Base-by-base conservation (phyloP, 2,329 filamentous ascomycete species). In the Fulvia fulva region DNA sequence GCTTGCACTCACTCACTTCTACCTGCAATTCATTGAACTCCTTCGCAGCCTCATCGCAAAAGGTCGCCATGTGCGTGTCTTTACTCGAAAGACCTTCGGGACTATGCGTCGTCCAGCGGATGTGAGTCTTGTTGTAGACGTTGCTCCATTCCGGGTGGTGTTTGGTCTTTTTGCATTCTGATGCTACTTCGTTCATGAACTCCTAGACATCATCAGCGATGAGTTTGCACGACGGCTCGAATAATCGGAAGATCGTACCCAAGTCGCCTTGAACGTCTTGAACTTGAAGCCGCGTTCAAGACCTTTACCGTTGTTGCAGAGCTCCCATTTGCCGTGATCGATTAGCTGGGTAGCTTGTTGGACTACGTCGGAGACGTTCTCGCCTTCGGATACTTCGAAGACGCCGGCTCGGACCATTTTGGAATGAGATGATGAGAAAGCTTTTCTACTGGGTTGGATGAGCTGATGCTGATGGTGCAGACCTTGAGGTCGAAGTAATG, bases 91-190 rank as follows among this genome's bases (percentile, higher is more conserved):
- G 74, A 1, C 88, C 87, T 8, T 77, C 74, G 0, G 87, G 87
- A 58, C 75, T 81, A 70, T 90, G 88, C 1, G 87, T 90, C 8
- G 87, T 90, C 88, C 87, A 90, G 51, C 86, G 82, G 61, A 91
- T 83, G 65, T 85, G 85, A 0, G 84, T 83, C 5, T 82, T 86
- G 70, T 88, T 90, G 74, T 87, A 90, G 8, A 88, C 87, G 68
- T 91, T 90, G 2, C 85, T 87, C 87, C 87, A 90, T 71, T 90
- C 87, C 0, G 88, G 87, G 67, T 91, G 88, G 70, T 91, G 88
- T 65, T 84, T 87, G 67, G 82, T 80, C 37, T 82, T 71, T 68
- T 87, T 87, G 74, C 86, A 88, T 67, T 89, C 82, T 30, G 85
- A 75, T 11, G 87, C 84, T 14, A 90, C 81, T 2, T 80, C 80